Percentiles rank a stretch among this genome's conserved stretches.
Conservation (phyloP, 495 filamentous ascomycete species). For the Bacidia gigantensis region DNA sequence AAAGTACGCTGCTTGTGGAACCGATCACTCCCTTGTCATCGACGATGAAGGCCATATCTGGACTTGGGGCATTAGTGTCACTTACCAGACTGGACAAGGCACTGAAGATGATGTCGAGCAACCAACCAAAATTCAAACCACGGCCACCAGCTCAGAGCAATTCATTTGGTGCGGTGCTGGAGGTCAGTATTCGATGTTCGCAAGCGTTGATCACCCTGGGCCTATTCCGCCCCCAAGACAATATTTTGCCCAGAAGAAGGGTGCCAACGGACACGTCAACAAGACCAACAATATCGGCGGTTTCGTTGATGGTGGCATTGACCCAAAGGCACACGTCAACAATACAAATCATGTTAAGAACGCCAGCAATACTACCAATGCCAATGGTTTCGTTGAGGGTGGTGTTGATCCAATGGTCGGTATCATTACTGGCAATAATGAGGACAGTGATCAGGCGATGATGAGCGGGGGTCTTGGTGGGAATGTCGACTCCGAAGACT, state of each 20-base stretch:
- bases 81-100: slow-evolving; percentile 49
- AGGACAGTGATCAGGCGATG: too few relatives aligned
- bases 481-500: too few relatives aligned
- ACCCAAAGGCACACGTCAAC: too few relatives aligned
- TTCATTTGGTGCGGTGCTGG: slow-evolving; percentile 47
- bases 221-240: background rate
- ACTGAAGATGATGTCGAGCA: slow-evolving; percentile 40
- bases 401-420: too few relatives aligned
- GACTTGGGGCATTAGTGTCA: slow-evolving; percentile 49
- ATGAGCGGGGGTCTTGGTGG: too few relatives aligned
- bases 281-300: too few relatives aligned
- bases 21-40: slow-evolving; percentile 47
- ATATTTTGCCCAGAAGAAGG: background rate
- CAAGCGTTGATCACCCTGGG: background rate
- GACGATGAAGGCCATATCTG: slow-evolving; percentile 43
- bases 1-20: slow-evolving; percentile 32
- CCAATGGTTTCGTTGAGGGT: too few relatives aligned
- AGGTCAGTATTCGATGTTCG: slow-evolving; percentile 43
- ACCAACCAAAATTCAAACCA: slow-evolving; percentile 46
- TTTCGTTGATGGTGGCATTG: too few relatives aligned
- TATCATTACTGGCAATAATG: too few relatives aligned
- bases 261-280: background rate
- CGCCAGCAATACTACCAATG: too few relatives aligned
- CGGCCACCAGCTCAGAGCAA: slow-evolving; percentile 39
- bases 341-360: too few relatives aligned